Evolutionary conservation across 106 monocot species (phyloP).

Genomic region (Apostasia ramifera): DNA sequence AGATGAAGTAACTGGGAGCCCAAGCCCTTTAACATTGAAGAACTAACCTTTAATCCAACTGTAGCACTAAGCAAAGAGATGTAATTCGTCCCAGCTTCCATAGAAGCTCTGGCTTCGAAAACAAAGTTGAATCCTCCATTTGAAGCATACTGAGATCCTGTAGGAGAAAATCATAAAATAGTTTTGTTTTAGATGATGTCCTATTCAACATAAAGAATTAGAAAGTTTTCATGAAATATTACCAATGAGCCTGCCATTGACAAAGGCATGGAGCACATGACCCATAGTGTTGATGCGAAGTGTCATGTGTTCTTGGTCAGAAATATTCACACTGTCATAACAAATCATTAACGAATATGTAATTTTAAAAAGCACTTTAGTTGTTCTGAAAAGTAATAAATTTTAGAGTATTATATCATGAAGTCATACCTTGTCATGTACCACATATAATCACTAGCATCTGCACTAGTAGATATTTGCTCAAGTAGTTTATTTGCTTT

Average conservation of each 20-base stretch:
- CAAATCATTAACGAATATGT: neutral
- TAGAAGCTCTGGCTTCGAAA: slow-evolving; percentile 16
- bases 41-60: slow-evolving; percentile 58
- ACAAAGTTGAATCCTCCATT: slow-evolving; percentile 31
- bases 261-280: slow-evolving; percentile 54
- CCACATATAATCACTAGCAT: slow-evolving; percentile 81
- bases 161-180: neutral
- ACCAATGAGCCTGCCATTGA: slow-evolving; percentile 57
- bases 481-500: slow-evolving; percentile 33
- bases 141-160: slow-evolving; percentile 43
- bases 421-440: slow-evolving; percentile 58
- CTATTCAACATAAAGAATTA: neutral
- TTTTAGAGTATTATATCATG: neutral
- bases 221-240: neutral
- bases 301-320: slow-evolving; percentile 14
- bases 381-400: neutral
- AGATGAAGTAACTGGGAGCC: neutral
- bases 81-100: slow-evolving; percentile 35
- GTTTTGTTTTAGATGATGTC: neutral
- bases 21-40: no score
- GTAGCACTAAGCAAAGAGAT: slow-evolving; percentile 69
- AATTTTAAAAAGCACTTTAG: neutral
- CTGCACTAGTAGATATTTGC: slow-evolving; percentile 35
- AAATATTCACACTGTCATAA: slow-evolving; percentile 15
- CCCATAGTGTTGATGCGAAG: slow-evolving; percentile 48